Conservation (phyloP, 1,284 basidiomycete species). For the Paramarasmius palmivorus region DNA sequence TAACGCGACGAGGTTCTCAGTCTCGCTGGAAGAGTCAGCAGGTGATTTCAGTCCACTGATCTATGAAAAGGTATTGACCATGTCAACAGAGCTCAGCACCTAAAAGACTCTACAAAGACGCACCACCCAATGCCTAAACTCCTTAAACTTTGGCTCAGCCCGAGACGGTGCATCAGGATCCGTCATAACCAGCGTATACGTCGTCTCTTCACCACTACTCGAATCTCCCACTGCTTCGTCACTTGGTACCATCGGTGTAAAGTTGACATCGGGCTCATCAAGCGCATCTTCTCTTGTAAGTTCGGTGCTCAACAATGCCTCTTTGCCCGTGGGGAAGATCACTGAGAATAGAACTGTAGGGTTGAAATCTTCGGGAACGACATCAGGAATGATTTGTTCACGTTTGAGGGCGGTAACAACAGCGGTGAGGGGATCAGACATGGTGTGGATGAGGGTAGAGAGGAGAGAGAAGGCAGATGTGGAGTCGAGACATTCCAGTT, state of each 20-base stretch:
- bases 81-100: neutral
- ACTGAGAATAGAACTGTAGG: slow-evolving; percentile 57
- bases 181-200: slow-evolving; percentile 66
- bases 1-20: slow-evolving; percentile 36
- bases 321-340: slow-evolving; percentile 48
- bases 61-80: slow-evolving; percentile 29
- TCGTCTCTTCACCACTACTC: slow-evolving; percentile 30
- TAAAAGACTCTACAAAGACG: slow-evolving; percentile 22
- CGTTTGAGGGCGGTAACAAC: slow-evolving; percentile 40
- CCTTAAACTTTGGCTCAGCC: slow-evolving; percentile 50
- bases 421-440: slow-evolving; percentile 38
- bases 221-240: slow-evolving; percentile 28
- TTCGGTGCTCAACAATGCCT: slow-evolving; percentile 51
- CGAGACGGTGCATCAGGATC: slow-evolving; percentile 69
- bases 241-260: slow-evolving; percentile 45
- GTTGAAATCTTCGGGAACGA: slow-evolving; percentile 47
- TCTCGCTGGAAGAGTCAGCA: slow-evolving; percentile 30
- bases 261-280: slow-evolving; percentile 52
- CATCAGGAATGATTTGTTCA: slow-evolving; percentile 55
- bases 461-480: neutral
- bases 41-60: slow-evolving; percentile 58
- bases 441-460: neutral
- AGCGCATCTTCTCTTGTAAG: slow-evolving; percentile 46
- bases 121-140: slow-evolving; percentile 71
- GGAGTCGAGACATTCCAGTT: neutral